These are phyloP conservation scores for Penstemon davidsonii DNA, from an alignment of 257 asterid genomes.

Conservation along the genomic window DNA sequence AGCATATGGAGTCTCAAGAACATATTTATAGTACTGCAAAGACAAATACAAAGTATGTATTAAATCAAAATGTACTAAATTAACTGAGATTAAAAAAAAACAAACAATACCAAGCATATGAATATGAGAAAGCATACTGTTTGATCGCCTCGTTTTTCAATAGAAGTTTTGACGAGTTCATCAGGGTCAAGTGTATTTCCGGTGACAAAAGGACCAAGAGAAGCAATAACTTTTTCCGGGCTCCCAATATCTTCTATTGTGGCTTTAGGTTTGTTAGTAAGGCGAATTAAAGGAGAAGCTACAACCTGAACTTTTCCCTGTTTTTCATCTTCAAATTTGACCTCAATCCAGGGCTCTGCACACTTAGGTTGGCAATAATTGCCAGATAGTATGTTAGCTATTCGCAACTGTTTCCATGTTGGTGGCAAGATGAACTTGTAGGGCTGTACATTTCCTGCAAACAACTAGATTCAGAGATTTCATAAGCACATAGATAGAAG, in stretches of 20 bases:
- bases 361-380: conserved; percentile 98
- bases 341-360: conserved; percentile 99
- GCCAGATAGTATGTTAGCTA: conserved; percentile 95
- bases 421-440: conserved; percentile 93
- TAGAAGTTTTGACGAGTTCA: conserved; percentile 70
- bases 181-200: conserved; percentile 87
- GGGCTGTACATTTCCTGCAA: conserved; percentile 97
- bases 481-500: conserved; percentile 56
- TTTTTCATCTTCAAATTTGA: conserved; percentile 79
- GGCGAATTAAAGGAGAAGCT: conserved; percentile 87
- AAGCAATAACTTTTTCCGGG: conserved; percentile 87
- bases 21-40: conserved; percentile 84
- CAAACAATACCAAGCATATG: neutral
- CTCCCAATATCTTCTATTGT: conserved; percentile 90
- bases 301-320: conserved; percentile 93
- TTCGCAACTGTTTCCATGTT: conserved; percentile 82
- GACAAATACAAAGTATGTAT: neutral
- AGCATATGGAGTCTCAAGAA: conserved; percentile 89
- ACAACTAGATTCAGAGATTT: conserved; percentile 72
- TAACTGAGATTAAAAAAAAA: neutral
- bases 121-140: conserved; percentile 46
- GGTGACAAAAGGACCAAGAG: conserved; percentile 97
- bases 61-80: neutral
- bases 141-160: conserved; percentile 84
- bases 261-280: conserved; percentile 90